These are phyloP conservation scores for Pseudogymnoascus sp. DNA, from an alignment of 2,329 filamentous ascomycete species.

Conservation along the genomic window DNA sequence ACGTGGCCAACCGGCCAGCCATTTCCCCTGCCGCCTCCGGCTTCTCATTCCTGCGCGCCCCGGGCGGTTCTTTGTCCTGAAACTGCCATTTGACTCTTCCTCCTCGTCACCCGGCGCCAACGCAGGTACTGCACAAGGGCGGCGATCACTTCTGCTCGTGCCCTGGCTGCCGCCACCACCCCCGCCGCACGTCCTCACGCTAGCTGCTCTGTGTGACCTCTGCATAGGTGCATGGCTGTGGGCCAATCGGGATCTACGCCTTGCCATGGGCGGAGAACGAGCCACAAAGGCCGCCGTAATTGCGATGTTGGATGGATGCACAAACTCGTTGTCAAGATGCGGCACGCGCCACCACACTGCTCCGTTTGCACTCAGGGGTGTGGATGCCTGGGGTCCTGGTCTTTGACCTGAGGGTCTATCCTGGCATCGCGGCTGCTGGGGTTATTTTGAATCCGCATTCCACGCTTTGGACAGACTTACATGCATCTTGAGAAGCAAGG, in stretches of 20 bases:
- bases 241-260: constrained; percentile 1
- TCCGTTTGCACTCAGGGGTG: neutral
- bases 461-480: neutral
- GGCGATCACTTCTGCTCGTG: neutral
- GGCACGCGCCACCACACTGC: neutral
- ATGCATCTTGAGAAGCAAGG: constrained; percentile 2
- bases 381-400: neutral
- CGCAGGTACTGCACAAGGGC: neutral
- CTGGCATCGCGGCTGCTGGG: constrained; percentile 7
- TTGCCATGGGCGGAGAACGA: neutral
- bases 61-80: constrained; percentile 5
- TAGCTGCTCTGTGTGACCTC: neutral
- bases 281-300: constrained; percentile 1
- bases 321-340: neutral
- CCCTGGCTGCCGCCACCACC: neutral
- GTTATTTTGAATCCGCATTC: neutral
- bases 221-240: neutral
- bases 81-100: neutral
- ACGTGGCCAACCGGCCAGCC: neutral
- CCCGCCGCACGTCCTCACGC: constrained; percentile 4
- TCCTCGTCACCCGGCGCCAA: neutral
- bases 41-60: constrained; percentile 3
- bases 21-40: neutral
- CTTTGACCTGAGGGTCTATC: neutral
- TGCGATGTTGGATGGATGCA: constrained; percentile 6